Base-by-base conservation (phyloP, 352 stramenopile species). In the Aphanomyces astaci region DNA sequence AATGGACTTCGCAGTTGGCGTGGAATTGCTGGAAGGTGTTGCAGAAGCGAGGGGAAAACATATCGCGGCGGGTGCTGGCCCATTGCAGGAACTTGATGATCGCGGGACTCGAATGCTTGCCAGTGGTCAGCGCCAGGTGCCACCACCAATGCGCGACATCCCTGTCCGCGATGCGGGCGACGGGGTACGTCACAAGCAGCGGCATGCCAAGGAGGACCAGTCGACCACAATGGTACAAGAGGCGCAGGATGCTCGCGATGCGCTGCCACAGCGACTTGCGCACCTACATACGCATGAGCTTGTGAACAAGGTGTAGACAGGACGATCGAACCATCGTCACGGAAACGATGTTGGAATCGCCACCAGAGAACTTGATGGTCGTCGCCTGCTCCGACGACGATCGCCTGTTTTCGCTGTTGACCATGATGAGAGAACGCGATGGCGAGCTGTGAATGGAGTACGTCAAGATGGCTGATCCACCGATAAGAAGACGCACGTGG, bases 41-140 rank as follows among this genome's bases (percentile, higher is more conserved):
- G 72, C 93, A 98, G 25, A 98, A 83, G 0, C 80, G 73, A 10
- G 81, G 74, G 0, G 93, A 89, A 63, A 98, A 98, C 63, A 98
- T 84, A 73, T 98, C 96, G 22, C 92, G 83, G 13, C 96, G 81
- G 22, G 92, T 98, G 28, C 91, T 95, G 1, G 92, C 89, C 96
- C 96, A 98, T 77, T 98, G 96, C 43, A 92, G 80, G 53, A 98
- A 92, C 78, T 98, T 98, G 75, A 98, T 93, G 70, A 97, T 89
- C 3, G 87, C 84, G 1, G 96, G 96, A 15, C 94, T 97, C 57
- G 81, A 81, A 45, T 66, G 76, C 64, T 89, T 73, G 22, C 85
- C 82, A 4, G 79, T 55, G 76, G 78, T 89, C 17, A 90, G 39
- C 5, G 84, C 77, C 31, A 88, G 73, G 17, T 72, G 72, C 86